Percentiles rank a stretch among this genome's conserved stretches.
Evolutionary conservation across 1,284 basidiomycete species (phyloP).

Genomic region (Cutaneotrichosporon arboriforme): DNA sequence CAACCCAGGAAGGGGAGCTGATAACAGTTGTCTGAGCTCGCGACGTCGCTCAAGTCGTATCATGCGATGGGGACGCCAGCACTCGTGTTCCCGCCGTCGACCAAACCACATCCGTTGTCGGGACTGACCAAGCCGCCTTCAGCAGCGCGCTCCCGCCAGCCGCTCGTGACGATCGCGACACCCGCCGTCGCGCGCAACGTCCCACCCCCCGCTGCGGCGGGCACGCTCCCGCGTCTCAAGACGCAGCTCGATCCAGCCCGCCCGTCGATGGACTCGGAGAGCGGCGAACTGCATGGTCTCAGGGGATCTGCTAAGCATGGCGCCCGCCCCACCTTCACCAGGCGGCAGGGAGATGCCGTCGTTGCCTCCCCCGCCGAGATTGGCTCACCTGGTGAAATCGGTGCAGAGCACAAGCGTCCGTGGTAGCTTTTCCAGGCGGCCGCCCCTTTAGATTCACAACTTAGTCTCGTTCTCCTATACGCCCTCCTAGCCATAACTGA

Average conservation of each 20-base stretch:
- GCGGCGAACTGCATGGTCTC: no score
- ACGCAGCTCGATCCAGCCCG: not conserved
- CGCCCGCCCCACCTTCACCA: no score
- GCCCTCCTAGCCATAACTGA: no score
- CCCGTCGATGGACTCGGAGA: no score
- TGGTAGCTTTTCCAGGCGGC: not conserved
- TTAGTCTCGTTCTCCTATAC: no score
- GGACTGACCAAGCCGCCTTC: not conserved
- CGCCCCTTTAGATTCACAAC: no score
- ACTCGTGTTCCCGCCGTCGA: constrained; percentile 10
- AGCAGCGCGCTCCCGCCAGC: not conserved
- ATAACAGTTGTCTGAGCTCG: constrained; percentile 15
- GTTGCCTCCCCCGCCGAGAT: no score
- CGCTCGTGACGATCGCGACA: constrained; percentile 1
- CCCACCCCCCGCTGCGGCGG: not conserved
- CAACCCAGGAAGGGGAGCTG: not conserved
- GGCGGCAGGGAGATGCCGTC: no score
- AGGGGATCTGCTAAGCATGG: no score
- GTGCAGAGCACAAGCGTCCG: not conserved
- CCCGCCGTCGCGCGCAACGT: not conserved
- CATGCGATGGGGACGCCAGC: constrained; percentile 16
- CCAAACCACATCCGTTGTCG: not conserved
- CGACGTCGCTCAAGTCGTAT: constrained; percentile 11
- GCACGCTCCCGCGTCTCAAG: not conserved
- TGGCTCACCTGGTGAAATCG: not conserved